These are phyloP conservation scores for Fusarium brevicatenulatum DNA, from an alignment of 2,329 filamentous ascomycete species.

Conservation along the genomic window DNA sequence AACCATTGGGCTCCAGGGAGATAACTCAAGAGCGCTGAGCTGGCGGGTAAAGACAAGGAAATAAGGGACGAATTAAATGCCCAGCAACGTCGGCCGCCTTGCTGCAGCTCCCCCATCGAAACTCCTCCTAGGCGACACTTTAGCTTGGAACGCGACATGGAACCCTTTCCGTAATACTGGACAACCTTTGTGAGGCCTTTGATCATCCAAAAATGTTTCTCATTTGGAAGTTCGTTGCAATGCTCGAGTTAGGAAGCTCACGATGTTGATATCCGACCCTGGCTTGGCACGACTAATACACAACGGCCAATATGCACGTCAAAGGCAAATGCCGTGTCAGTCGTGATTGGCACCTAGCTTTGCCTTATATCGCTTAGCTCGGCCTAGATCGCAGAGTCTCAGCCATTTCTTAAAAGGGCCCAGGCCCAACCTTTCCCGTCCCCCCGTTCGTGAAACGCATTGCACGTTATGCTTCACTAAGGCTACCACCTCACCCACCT, in stretches of 20 bases:
- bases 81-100: constrained; percentile 33
- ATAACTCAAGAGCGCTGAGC: constrained; percentile 10
- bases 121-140: constrained; percentile 9
- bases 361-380: constrained; percentile 22
- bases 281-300: constrained; percentile 17
- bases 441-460: constrained; percentile 31
- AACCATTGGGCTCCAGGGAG: constrained; percentile 2
- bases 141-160: constrained; percentile 34
- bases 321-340: constrained; percentile 26
- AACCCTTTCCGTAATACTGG: constrained; percentile 25
- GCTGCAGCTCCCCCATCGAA: constrained; percentile 30
- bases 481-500: neutral
- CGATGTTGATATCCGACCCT: constrained; percentile 17
- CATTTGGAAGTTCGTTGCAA: neutral
- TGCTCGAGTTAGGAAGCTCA: neutral
- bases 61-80: constrained; percentile 27
- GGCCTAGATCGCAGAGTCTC: neutral
- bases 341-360: constrained; percentile 18
- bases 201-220: neutral
- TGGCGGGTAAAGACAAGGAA: constrained; percentile 21
- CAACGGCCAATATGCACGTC: constrained; percentile 27
- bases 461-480: constrained; percentile 30
- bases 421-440: constrained; percentile 35
- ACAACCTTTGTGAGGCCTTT: constrained; percentile 11
- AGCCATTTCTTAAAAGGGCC: constrained; percentile 35